Conservation (phyloP, 1,284 basidiomycete species). For the Ceratobasidium sp. region DNA sequence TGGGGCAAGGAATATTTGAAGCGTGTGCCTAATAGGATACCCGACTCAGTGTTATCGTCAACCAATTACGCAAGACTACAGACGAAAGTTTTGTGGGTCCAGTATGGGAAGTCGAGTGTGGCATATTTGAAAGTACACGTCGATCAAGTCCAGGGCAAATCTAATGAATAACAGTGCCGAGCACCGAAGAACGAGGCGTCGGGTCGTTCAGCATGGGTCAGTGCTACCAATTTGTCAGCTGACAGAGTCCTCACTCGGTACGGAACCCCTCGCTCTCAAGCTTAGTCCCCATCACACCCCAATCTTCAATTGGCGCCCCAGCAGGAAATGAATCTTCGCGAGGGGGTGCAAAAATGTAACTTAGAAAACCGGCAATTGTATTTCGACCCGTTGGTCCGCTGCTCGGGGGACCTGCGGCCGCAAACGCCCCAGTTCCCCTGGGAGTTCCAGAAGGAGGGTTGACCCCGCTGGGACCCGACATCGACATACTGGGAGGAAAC, state of each 20-base stretch:
- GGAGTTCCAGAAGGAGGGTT: conserved; percentile 18
- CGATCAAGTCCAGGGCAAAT: conserved; percentile 88
- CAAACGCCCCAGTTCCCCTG: conserved; percentile 20
- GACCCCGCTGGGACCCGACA: conserved; percentile 18
- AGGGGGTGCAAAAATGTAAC: conserved; percentile 73
- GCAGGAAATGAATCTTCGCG: conserved; percentile 60
- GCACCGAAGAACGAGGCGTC: conserved; percentile 44
- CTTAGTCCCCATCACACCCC: conserved; percentile 78
- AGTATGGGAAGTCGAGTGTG: conserved; percentile 50
- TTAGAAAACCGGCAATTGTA: conserved; percentile 73
- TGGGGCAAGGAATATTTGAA: conserved; percentile 48
- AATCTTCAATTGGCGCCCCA: conserved; percentile 63
- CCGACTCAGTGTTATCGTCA: conserved; percentile 68
- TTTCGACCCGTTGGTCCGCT: conserved; percentile 58
- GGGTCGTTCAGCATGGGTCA: conserved; percentile 49
- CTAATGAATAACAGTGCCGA: conserved; percentile 60
- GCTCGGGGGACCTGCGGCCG: conserved; percentile 33
- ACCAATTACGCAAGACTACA: conserved; percentile 83
- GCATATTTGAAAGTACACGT: conserved; percentile 79
- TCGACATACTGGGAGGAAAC: conserved; percentile 23
- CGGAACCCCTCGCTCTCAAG: conserved; percentile 78
- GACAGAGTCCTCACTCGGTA: conserved; percentile 70
- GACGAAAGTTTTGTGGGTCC: conserved; percentile 59
- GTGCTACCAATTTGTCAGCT: not conserved
- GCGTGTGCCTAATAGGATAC: conserved; percentile 51